Conservation (phyloP, 2,329 filamentous ascomycete species). For the Cladosporium sp. region DNA sequence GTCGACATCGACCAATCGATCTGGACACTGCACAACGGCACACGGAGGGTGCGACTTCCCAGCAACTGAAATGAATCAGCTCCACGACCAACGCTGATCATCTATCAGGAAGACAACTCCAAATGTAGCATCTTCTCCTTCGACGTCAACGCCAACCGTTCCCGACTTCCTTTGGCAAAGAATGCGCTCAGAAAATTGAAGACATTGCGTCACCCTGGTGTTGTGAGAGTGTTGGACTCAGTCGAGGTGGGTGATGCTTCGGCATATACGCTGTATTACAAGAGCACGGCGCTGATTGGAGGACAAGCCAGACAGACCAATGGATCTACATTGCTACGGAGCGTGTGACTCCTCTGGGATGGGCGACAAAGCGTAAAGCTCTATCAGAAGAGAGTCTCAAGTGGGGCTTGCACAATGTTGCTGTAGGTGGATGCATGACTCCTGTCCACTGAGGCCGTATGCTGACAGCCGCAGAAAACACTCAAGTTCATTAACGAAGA, state of each 20-base stretch:
- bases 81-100: slow-evolving; percentile 22
- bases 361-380: slow-evolving; percentile 87
- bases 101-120: slow-evolving; percentile 81
- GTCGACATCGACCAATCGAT: slow-evolving; percentile 92
- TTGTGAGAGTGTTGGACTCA: slow-evolving; percentile 91
- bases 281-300: slow-evolving; percentile 34
- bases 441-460: neutral
- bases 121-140: slow-evolving; percentile 97
- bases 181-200: slow-evolving; percentile 94
- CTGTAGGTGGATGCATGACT: slow-evolving; percentile 55
- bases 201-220: slow-evolving; percentile 89
- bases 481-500: slow-evolving; percentile 96
- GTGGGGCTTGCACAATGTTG: slow-evolving; percentile 89
- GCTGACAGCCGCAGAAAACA: slow-evolving; percentile 63
- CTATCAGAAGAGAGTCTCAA: slow-evolving; percentile 90
- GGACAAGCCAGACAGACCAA: slow-evolving; percentile 71
- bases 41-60: slow-evolving; percentile 67
- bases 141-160: slow-evolving; percentile 78
- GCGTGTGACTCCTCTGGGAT: slow-evolving; percentile 79
- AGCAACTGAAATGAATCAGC: neutral
- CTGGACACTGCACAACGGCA: slow-evolving; percentile 95
- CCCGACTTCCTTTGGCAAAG: slow-evolving; percentile 79
- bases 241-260: slow-evolving; percentile 69
- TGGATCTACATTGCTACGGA: slow-evolving; percentile 98
- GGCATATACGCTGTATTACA: neutral